Conservation (phyloP, 192 early-diverging fungal genomes). For the Phlyctochytrium bullatum region DNA sequence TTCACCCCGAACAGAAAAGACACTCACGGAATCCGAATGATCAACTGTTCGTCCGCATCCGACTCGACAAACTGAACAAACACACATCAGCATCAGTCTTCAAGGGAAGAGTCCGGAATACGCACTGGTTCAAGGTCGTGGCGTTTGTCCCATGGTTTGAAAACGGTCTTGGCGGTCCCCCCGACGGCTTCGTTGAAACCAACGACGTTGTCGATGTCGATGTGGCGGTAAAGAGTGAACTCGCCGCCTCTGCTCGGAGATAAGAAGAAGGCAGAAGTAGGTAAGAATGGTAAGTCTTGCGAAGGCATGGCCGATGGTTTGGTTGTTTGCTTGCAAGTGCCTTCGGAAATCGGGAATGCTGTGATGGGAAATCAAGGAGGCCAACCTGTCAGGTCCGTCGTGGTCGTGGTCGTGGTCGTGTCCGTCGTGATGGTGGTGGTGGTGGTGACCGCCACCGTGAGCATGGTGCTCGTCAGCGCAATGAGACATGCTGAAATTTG, state of each 20-base stretch:
- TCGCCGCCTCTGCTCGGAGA: slow-evolving; percentile 43
- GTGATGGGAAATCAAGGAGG: background rate
- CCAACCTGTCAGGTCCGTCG: slow-evolving; percentile 39
- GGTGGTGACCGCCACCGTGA: slow-evolving; percentile 52
- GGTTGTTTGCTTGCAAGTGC: background rate
- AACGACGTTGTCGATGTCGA: slow-evolving; percentile 73
- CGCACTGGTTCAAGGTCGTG: slow-evolving; percentile 64
- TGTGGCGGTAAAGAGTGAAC: slow-evolving; percentile 65
- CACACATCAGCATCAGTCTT: background rate
- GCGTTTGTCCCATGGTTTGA: slow-evolving; percentile 84
- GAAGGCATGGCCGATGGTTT: background rate
- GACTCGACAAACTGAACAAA: slow-evolving; percentile 60
- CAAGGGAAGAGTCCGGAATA: background rate
- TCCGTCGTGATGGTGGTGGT: slow-evolving; percentile 64
- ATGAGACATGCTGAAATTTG: slow-evolving; percentile 30
- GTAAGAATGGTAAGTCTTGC: no score
- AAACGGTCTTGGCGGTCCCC: slow-evolving; percentile 64
- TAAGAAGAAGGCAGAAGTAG: no score
- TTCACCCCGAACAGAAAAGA: background rate
- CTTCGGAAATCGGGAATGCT: no score
- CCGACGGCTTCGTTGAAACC: slow-evolving; percentile 77
- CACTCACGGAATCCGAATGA: slow-evolving; percentile 81
- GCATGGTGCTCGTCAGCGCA: no score
- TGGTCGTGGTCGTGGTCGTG: slow-evolving; percentile 64
- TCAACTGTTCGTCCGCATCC: slow-evolving; percentile 89